A percentile compares a stretch with the other conserved stretches of the same genome.
phyloP scores from a whole-genome alignment of 2,329 filamentous ascomycete genomes.

The Hymenoscyphus salicellus region DNA sequence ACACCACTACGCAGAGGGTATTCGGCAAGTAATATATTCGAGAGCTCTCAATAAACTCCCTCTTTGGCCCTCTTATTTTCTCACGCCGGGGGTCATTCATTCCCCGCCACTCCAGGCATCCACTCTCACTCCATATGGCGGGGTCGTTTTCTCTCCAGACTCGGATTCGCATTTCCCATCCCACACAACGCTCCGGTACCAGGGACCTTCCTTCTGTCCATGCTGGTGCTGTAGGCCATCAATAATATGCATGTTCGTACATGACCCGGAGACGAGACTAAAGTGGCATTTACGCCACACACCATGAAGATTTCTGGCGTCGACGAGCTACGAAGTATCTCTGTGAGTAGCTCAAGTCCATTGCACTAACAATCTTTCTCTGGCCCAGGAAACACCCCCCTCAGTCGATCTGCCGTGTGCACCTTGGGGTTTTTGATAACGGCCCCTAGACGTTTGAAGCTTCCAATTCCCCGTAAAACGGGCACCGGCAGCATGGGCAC shows the following conservation, averaged over 20 bases:
- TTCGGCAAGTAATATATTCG: conserved; percentile 1
- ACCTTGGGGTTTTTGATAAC: not conserved
- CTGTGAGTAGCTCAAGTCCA: not conserved
- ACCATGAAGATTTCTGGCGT: not conserved
- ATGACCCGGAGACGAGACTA: not conserved
- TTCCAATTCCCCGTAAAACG: not conserved
- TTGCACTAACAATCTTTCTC: not conserved
- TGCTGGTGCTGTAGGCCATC: not conserved
- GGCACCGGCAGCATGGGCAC: not conserved
- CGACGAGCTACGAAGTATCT: not conserved
- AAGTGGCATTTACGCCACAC: not conserved
- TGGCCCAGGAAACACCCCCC: not conserved
- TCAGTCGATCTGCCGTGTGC: conserved; percentile 3
- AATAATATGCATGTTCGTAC: not conserved
- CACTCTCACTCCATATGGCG: not conserved
- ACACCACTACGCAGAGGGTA: not conserved
- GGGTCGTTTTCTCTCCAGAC: not conserved
- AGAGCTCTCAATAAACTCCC: not conserved
- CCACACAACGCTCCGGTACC: not conserved
- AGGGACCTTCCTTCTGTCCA: not conserved
- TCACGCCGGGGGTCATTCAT: not conserved
- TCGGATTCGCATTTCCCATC: not conserved
- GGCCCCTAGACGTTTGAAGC: not conserved
- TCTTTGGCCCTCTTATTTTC: not conserved
- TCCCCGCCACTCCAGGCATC: conserved; percentile 1